These are phyloP conservation scores for Flagelloscypha sp. DNA, from an alignment of 768 basidiomycete genomes.

Conservation along the genomic window DNA sequence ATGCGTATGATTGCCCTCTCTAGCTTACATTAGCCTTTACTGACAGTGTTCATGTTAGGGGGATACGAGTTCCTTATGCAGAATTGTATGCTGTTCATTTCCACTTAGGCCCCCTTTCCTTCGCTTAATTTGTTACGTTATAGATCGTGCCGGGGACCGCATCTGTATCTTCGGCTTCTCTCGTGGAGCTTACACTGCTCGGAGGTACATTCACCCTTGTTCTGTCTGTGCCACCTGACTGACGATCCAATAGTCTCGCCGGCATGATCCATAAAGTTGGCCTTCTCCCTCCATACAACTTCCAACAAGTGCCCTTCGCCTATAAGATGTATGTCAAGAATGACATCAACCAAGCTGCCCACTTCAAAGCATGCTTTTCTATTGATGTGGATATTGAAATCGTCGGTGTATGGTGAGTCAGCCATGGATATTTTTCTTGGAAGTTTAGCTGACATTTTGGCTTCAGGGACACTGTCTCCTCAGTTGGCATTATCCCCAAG, in stretches of 20 bases:
- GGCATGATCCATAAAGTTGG: conserved; percentile 49
- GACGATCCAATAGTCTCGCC: conserved; percentile 25
- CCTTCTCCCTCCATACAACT: conserved; percentile 36
- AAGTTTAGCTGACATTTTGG: neutral
- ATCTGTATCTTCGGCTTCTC: conserved; percentile 67
- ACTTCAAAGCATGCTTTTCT: conserved; percentile 43
- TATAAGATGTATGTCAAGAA: conserved; percentile 62
- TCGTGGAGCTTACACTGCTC: conserved; percentile 56
- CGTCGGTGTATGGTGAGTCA: conserved; percentile 40
- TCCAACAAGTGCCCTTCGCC: conserved; percentile 55
- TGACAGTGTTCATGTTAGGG: conserved; percentile 17
- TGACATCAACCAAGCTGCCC: no score
- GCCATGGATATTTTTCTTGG: neutral
- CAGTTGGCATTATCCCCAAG: conserved; percentile 46
- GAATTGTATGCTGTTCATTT: conserved; percentile 30
- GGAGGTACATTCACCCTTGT: conserved; percentile 24
- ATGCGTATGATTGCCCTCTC: conserved; percentile 27
- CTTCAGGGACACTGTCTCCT: conserved; percentile 58
- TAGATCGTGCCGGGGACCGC: conserved; percentile 44
- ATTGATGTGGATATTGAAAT: conserved; percentile 38
- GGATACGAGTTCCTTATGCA: conserved; percentile 57
- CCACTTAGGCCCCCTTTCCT: neutral
- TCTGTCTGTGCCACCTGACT: neutral
- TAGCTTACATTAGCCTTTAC: conserved; percentile 1
- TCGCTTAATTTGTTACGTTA: conserved; percentile 2